Percentiles rank a stretch among this genome's conserved stretches.
Conservation (phyloP, 371 early-diverging fungal genomes). For the Coemansia sp. region DNA sequence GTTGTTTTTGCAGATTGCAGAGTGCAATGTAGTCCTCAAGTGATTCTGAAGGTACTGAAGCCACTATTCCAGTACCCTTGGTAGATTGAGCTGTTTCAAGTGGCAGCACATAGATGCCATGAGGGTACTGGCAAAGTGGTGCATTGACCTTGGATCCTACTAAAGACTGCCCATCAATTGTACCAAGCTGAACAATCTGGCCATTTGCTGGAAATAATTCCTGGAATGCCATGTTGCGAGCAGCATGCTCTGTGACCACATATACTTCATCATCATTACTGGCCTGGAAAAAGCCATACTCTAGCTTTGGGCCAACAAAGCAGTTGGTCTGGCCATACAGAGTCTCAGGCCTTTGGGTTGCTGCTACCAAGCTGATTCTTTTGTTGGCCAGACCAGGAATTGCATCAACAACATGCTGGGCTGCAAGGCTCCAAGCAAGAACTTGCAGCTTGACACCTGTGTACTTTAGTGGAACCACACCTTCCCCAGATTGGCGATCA, state of each 20-base stretch:
- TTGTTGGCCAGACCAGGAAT: conserved; percentile 68
- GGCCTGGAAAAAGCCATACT: conserved; percentile 79
- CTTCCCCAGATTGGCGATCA: conserved; percentile 98
- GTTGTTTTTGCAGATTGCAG: conserved; percentile 83
- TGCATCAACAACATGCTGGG: conserved; percentile 52
- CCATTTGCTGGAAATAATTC: conserved; percentile 71
- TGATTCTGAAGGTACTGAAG: conserved; percentile 97
- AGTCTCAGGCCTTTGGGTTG: conserved; percentile 97
- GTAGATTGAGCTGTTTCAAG: conserved; percentile 93
- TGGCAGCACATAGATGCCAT: conserved; percentile 88
- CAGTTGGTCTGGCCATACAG: conserved; percentile 99
- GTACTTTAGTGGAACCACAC: conserved; percentile 95
- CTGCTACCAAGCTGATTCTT: conserved; percentile 90
- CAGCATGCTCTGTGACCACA: conserved; percentile 90
- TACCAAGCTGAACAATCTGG: conserved; percentile 67
- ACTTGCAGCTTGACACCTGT: conserved; percentile 91
- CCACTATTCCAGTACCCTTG: conserved; percentile 98
- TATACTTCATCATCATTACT: conserved; percentile 80
- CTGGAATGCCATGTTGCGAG: conserved; percentile 96
- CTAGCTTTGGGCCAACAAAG: conserved; percentile 87
- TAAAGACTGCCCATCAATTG: conserved; percentile 76
- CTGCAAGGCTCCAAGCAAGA: conserved; percentile 62
- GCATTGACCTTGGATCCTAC: conserved; percentile 90
- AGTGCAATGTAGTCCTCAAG: conserved; percentile 96
- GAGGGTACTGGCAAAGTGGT: conserved; percentile 74